These are phyloP conservation scores for Emmonsia crescens DNA, from an alignment of 2,329 filamentous ascomycete species.

Conservation along the genomic window DNA sequence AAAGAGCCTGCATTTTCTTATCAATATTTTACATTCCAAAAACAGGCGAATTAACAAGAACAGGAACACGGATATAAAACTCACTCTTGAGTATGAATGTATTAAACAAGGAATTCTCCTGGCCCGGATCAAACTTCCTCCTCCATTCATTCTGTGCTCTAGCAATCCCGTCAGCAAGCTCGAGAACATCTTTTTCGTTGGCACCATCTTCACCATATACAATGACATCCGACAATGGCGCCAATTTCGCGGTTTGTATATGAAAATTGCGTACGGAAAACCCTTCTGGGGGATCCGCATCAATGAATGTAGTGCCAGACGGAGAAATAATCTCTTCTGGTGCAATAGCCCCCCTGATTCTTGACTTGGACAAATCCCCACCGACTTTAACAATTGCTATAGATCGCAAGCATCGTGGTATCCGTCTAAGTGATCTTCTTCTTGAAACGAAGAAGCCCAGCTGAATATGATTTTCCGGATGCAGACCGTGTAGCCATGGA, in stretches of 20 bases:
- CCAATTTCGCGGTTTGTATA: constrained; percentile 82
- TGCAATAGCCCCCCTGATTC: constrained; percentile 76
- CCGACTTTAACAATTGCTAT: constrained; percentile 84
- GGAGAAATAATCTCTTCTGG: constrained; percentile 66
- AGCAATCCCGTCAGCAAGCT: constrained; percentile 54
- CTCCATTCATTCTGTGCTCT: constrained; percentile 68
- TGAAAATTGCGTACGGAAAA: constrained; percentile 97
- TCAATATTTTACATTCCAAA: constrained; percentile 6
- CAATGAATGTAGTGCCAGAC: constrained; percentile 54
- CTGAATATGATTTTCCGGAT: constrained; percentile 80
- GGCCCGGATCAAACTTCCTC: constrained; percentile 48
- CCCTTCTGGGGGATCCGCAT: constrained; percentile 75
- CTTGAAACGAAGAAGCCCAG: constrained; percentile 78
- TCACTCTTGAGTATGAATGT: constrained; percentile 64
- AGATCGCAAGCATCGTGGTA: constrained; percentile 65
- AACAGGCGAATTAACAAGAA: background rate
- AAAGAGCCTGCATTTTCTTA: constrained; percentile 48
- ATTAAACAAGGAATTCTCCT: constrained; percentile 58
- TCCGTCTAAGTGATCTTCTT: constrained; percentile 57
- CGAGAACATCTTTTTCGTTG: constrained; percentile 52
- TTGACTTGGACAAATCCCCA: constrained; percentile 60
- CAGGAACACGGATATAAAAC: constrained; percentile 15
- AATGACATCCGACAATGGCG: constrained; percentile 80
- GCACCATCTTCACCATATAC: constrained; percentile 70
- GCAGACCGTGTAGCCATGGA: constrained; percentile 90